Evolutionary conservation across 352 stramenopile genomes (phyloP), one percentile per base, ranked within the genome.

Genomic region (Elongisporangium prolatum): DNA sequence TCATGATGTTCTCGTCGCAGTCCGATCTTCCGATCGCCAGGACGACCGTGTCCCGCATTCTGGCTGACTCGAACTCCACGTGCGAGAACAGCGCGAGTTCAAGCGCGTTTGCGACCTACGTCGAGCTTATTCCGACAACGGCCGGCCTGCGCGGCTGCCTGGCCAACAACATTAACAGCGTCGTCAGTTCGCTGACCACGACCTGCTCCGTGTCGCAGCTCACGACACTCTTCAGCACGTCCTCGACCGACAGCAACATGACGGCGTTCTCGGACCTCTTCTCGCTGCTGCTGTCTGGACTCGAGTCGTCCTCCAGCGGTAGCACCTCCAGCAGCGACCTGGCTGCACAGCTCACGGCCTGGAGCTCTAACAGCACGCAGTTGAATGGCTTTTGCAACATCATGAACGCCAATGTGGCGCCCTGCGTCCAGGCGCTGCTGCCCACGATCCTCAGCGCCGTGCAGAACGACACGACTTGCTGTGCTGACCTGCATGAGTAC

Each of bases 341-440:
- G 9, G 37, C 65, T 20, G 59, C 51, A 6, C 51, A 67, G 13
- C 61, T 88, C 47, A 58, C 72, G 6, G 64, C 52, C 10, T 88
- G 74, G 74, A 72, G 63, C 44, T 67, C 61, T 18, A 63, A 80
- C 52, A 60, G 69, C 54, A 75, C 61, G 51, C 77, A 72, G 47
- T 69, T 71, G 34, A 50, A 69, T 21, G 71, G 67, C 6, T 88
- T 88, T 51, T 88, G 78, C 60, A 70, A 53, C 28, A 65, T 72
- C 63, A 88, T 88, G 75, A 86, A 88, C 61, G 52, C 52, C 0
- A 53, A 75, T 49, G 74, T 80, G 8, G 72, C 64, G 0, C 78
- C 78, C 3, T 88, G 78, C 47, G 57, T 78, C 7, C 56, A 85
- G 4, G 37, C 68, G 18, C 63, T 88, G 28, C 49, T 85, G 21